A percentile compares a stretch with the other conserved stretches of the same genome.
phyloP scores from a whole-genome alignment of 2,329 filamentous ascomycete species.

The Ophiostoma himal-ulmi region DNA sequence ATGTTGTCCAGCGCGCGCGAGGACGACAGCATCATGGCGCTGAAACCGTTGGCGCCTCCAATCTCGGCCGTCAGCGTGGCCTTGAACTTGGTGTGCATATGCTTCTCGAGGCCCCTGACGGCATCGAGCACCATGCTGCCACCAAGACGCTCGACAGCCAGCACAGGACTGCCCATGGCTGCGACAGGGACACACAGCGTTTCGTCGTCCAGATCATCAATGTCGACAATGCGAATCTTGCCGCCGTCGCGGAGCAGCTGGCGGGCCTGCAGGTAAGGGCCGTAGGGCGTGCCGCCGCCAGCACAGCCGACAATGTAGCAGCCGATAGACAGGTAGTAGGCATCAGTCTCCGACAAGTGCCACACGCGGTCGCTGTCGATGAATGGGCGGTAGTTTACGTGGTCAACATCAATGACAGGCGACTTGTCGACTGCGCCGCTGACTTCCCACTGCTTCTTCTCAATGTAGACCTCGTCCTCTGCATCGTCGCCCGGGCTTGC shows the following conservation, averaged over 20 bases:
- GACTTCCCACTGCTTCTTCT: slow-evolving; percentile 23
- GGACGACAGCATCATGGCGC: slow-evolving; percentile 36
- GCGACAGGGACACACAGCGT: slow-evolving; percentile 42
- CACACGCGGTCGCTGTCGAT: slow-evolving; percentile 33
- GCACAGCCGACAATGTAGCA: slow-evolving; percentile 45
- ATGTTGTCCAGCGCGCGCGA: slow-evolving; percentile 35
- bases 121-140: slow-evolving; percentile 37
- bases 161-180: slow-evolving; percentile 39
- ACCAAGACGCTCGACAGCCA: slow-evolving; percentile 39
- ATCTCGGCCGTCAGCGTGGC: slow-evolving; percentile 47
- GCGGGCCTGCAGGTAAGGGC: slow-evolving; percentile 35
- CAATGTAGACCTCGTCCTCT: slow-evolving; percentile 17
- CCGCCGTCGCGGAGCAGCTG: slow-evolving; percentile 38
- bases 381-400: slow-evolving; percentile 34
- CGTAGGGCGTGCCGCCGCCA: slow-evolving; percentile 40
- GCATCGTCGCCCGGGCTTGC: background rate
- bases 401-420: slow-evolving; percentile 31
- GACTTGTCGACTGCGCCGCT: slow-evolving; percentile 27
- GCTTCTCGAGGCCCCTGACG: slow-evolving; percentile 36
- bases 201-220: slow-evolving; percentile 39
- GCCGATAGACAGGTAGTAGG: slow-evolving; percentile 42
- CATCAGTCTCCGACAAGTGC: slow-evolving; percentile 42
- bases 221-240: slow-evolving; percentile 37
- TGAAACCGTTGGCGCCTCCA: slow-evolving; percentile 49
- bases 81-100: slow-evolving; percentile 31